Conservation (phyloP, 768 basidiomycete species). For the Lepiota brunneoincarnata region DNA sequence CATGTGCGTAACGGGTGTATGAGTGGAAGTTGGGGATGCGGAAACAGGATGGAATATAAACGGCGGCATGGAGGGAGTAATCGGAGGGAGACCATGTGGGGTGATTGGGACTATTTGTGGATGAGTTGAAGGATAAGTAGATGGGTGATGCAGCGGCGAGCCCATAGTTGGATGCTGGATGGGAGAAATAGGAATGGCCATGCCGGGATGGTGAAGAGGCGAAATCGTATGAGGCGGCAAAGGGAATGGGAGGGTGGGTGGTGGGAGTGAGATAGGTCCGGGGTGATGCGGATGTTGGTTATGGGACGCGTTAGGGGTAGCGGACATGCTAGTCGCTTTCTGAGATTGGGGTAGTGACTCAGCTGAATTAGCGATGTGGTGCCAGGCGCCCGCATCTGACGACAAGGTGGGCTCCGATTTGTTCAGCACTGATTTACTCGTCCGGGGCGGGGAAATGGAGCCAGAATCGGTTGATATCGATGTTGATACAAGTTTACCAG, state of each 20-base stretch:
- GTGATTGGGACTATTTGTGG: constrained; percentile 43
- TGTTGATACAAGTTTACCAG: not conserved
- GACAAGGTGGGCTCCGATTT: constrained; percentile 1
- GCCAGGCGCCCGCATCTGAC: not conserved
- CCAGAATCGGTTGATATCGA: not conserved
- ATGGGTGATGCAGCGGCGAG: constrained; percentile 22
- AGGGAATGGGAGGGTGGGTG: constrained; percentile 37
- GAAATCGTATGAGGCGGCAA: constrained; percentile 21
- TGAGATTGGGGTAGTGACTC: constrained; percentile 10
- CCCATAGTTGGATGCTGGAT: constrained; percentile 34
- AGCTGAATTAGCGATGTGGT: not conserved
- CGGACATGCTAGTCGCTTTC: constrained; percentile 5
- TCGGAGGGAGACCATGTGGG: constrained; percentile 82
- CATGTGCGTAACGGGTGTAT: constrained; percentile 7
- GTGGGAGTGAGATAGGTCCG: constrained; percentile 68
- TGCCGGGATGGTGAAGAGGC: constrained; percentile 27
- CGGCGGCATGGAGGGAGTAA: constrained; percentile 97
- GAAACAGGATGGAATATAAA: constrained; percentile 72
- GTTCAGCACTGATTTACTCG: not conserved
- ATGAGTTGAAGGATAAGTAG: constrained; percentile 15
- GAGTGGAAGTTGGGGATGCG: constrained; percentile 12
- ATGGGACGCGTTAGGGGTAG: constrained; percentile 11
- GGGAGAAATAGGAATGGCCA: constrained; percentile 32
- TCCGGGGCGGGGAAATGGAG: not conserved
- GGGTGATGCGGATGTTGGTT: constrained; percentile 48